phyloP scores from a whole-genome alignment of 2,329 filamentous ascomycete genomes.

The Corynespora cassiicola region DNA sequence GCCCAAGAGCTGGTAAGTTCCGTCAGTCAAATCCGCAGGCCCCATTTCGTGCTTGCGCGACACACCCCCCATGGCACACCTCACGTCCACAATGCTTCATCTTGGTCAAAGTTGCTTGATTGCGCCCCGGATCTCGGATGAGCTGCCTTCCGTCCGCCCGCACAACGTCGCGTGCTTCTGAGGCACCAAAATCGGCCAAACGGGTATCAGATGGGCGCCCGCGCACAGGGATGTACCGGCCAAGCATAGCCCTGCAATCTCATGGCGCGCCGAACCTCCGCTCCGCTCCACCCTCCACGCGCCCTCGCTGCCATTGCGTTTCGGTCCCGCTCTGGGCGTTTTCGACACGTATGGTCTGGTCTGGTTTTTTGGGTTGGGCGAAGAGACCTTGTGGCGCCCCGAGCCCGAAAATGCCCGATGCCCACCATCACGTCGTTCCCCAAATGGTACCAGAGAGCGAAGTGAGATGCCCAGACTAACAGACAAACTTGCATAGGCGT shows the following conservation, averaged over 20 bases:
- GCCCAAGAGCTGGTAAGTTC: constrained; percentile 74
- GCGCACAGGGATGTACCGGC: too few relatives aligned
- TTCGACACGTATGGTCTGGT: too few relatives aligned
- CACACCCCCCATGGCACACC: constrained; percentile 1
- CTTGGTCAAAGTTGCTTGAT: constrained; percentile 5
- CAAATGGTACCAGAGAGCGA: too few relatives aligned
- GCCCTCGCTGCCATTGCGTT: too few relatives aligned
- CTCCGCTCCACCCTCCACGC: constrained; percentile 31
- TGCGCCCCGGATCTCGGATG: constrained; percentile 28
- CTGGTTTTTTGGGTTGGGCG: too few relatives aligned
- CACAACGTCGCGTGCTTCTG: constrained; percentile 16
- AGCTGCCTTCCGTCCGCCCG: constrained; percentile 30
- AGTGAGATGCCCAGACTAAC: constrained; percentile 9
- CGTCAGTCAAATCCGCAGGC: too few relatives aligned
- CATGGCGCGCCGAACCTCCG: constrained; percentile 16
- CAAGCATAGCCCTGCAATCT: constrained; percentile 34
- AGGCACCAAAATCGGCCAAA: too few relatives aligned
- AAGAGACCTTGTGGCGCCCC: too few relatives aligned
- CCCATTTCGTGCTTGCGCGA: constrained; percentile 1
- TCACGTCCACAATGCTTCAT: constrained; percentile 20
- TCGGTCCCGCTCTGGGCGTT: constrained; percentile 5
- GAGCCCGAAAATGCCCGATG: too few relatives aligned
- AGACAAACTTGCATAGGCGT: constrained; percentile 35
- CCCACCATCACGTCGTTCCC: too few relatives aligned
- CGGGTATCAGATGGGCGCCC: too few relatives aligned